Percentiles rank a stretch among this genome's conserved stretches.
phyloP scores from a whole-genome alignment of 2,329 filamentous ascomycete species.

The Trichoderma sp. region DNA sequence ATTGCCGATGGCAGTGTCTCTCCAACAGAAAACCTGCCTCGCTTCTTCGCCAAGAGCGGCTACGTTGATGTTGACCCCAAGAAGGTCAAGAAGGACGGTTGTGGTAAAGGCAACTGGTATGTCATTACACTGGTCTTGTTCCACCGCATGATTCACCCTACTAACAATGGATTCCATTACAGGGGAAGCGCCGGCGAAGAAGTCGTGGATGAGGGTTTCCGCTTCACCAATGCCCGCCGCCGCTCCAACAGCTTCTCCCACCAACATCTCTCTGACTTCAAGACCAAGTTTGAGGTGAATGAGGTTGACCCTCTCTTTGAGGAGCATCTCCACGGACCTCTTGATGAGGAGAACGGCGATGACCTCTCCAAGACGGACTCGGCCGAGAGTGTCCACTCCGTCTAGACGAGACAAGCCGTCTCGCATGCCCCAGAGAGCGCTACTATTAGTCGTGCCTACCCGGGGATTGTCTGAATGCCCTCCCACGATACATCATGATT shows the following conservation, averaged over 20 bases:
- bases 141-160: not conserved
- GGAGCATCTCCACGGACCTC: conserved; percentile 73
- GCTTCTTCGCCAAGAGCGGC: conserved; percentile 89
- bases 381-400: conserved; percentile 60
- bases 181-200: conserved; percentile 87
- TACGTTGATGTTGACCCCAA: conserved; percentile 79
- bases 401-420: conserved; percentile 30
- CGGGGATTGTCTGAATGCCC: conserved; percentile 3
- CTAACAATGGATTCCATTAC: not conserved
- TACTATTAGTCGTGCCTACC: conserved; percentile 26
- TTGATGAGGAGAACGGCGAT: conserved; percentile 55
- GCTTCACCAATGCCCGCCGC: conserved; percentile 80
- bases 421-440: conserved; percentile 13
- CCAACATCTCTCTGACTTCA: conserved; percentile 71
- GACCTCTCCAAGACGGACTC: conserved; percentile 55
- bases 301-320: conserved; percentile 92
- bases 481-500: conserved; percentile 21
- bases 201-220: conserved; percentile 79
- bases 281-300: conserved; percentile 93
- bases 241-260: conserved; percentile 83
- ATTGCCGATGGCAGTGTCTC: conserved; percentile 70
- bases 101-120: conserved; percentile 92
- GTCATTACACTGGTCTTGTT: conserved; percentile 31
- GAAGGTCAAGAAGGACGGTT: conserved; percentile 95
- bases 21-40: conserved; percentile 73